phyloP scores from a whole-genome alignment of 2,329 filamentous ascomycete genomes.

The Colletotrichum truncatum region DNA sequence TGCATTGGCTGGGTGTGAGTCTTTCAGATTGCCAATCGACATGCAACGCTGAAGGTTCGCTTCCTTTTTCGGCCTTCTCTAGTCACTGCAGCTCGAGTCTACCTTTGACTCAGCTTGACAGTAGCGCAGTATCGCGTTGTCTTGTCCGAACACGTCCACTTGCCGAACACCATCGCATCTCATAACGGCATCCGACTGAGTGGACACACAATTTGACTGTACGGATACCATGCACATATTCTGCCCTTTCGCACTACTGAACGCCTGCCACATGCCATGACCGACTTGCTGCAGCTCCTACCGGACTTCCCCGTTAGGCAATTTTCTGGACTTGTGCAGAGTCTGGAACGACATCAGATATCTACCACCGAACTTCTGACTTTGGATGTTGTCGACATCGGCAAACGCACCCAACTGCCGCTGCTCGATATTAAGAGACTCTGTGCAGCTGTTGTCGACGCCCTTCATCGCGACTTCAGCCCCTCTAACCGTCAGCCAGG shows the following conservation, averaged over 20 bases:
- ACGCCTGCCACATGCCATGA: conserved; percentile 64
- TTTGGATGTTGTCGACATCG: conserved; percentile 83
- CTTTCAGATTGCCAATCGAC: background rate
- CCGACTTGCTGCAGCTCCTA: conserved; percentile 84
- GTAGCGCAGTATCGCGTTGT: background rate
- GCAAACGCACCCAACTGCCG: conserved; percentile 85
- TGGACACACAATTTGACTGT: background rate
- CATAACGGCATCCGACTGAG: background rate
- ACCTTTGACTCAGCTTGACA: background rate
- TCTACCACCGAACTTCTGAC: conserved; percentile 87
- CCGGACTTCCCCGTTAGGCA: conserved; percentile 78
- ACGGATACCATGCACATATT: background rate
- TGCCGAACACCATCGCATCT: background rate
- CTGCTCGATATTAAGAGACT: conserved; percentile 82
- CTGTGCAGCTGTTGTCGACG: conserved; percentile 70
- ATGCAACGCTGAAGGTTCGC: background rate
- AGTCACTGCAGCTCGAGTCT: too few relatives aligned
- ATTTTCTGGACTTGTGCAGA: conserved; percentile 79
- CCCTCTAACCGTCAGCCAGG: background rate
- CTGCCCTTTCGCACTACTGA: background rate
- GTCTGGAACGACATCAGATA: conserved; percentile 80
- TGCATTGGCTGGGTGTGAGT: background rate
- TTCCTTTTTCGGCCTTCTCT: background rate
- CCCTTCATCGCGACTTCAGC: conserved; percentile 70
- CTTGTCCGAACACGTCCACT: background rate